phyloP scores from a whole-genome alignment of 371 early-diverging fungal species.

The Mucor ambiguus region DNA sequence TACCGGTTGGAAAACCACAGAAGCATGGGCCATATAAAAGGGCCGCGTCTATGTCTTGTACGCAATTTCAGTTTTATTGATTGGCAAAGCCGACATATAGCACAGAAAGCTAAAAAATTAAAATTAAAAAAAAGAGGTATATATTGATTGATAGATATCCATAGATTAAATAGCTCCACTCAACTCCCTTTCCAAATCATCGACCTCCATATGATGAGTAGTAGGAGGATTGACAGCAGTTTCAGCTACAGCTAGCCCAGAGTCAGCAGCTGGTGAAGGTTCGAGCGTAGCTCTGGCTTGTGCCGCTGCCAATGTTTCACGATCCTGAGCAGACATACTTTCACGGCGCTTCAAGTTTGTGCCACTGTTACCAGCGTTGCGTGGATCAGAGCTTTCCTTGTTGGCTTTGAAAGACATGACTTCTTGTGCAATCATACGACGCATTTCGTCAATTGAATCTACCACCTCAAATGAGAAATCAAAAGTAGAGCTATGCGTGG shows the following conservation, averaged over 20 bases:
- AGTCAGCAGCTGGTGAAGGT: slow-evolving; percentile 14
- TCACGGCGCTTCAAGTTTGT: slow-evolving; percentile 50
- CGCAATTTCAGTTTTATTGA: background rate
- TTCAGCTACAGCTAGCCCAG: slow-evolving; percentile 21
- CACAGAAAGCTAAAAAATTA: background rate
- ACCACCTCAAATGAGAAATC: slow-evolving; percentile 93
- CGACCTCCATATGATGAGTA: slow-evolving; percentile 55
- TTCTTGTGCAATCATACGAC: slow-evolving; percentile 90
- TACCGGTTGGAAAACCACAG: too few species aligned
- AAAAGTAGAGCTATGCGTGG: slow-evolving; percentile 70
- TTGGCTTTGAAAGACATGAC: slow-evolving; percentile 70
- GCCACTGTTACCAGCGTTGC: slow-evolving; percentile 25
- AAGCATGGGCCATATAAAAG: too few species aligned
- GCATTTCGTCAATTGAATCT: slow-evolving; percentile 88
- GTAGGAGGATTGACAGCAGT: slow-evolving; percentile 30
- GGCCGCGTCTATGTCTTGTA: background rate
- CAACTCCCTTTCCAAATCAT: slow-evolving; percentile 61
- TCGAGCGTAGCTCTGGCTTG: slow-evolving; percentile 30
- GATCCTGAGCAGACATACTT: slow-evolving; percentile 54
- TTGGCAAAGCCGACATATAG: background rate
- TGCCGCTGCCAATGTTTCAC: slow-evolving; percentile 50
- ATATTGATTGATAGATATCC: background rate
- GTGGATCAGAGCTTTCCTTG: slow-evolving; percentile 31
- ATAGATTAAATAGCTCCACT: slow-evolving; percentile 38
- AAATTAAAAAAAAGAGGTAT: background rate